Percentiles rank a stretch among this genome's conserved stretches.
phyloP scores from a whole-genome alignment of 1,284 basidiomycete genomes.

The Ustilago hordei region DNA sequence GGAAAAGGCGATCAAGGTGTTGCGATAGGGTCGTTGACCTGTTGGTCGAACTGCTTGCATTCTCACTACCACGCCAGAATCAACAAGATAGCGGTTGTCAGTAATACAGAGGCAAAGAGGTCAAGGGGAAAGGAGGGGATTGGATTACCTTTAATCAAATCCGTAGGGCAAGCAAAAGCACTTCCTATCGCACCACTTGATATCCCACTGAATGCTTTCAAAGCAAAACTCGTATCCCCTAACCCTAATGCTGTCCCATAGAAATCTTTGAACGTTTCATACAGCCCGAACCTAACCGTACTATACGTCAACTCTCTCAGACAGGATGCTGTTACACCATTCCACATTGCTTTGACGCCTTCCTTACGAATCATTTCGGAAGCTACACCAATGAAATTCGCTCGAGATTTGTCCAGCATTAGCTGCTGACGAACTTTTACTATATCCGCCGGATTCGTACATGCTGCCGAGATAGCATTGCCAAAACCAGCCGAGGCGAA shows the following conservation, averaged over 20 bases:
- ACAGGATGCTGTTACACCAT: conserved; percentile 58
- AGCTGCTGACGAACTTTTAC: conserved; percentile 63
- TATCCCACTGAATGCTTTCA: conserved; percentile 56
- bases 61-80: conserved; percentile 19
- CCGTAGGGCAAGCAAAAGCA: conserved; percentile 55
- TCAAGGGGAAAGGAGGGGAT: neutral
- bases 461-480: conserved; percentile 55
- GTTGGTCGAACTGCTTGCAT: conserved; percentile 57
- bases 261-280: conserved; percentile 56
- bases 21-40: conserved; percentile 50
- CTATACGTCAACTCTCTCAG: conserved; percentile 57
- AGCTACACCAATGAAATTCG: conserved; percentile 45
- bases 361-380: conserved; percentile 43
- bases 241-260: conserved; percentile 36
- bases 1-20: conserved; percentile 51
- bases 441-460: conserved; percentile 59
- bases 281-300: conserved; percentile 58
- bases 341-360: conserved; percentile 46
- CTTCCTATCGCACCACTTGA: conserved; percentile 58
- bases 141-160: conserved; percentile 44
- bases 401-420: conserved; percentile 30
- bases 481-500: conserved; percentile 55
- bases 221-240: conserved; percentile 41
- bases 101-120: neutral
- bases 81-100: neutral